Evolutionary conservation across 768 basidiomycete genomes (phyloP).

Genomic region (Hericium coralloides): DNA sequence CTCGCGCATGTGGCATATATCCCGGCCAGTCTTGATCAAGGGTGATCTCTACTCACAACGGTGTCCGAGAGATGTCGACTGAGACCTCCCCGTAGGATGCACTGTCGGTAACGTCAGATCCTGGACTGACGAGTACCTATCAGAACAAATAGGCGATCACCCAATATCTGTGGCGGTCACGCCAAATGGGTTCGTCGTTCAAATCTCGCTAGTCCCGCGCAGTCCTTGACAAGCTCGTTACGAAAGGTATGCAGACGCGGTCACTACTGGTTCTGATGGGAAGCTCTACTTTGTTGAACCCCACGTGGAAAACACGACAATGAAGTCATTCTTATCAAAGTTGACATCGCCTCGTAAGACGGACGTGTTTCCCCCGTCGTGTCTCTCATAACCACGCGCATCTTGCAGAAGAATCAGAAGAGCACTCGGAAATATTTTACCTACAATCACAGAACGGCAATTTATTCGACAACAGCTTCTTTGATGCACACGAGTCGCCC

Average conservation of each 20-base stretch:
- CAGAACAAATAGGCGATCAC: constrained; percentile 40
- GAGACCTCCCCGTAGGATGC: constrained; percentile 30
- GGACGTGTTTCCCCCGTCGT: background rate
- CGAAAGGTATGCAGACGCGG: constrained; percentile 67
- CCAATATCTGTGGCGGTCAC: constrained; percentile 70
- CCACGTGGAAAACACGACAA: constrained; percentile 55
- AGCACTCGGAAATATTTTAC: constrained; percentile 42
- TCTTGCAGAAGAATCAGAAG: constrained; percentile 14
- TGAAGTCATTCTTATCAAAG: constrained; percentile 40
- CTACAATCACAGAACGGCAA: constrained; percentile 94
- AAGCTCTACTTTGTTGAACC: constrained; percentile 73
- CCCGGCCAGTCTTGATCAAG: constrained; percentile 68
- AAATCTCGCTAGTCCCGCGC: background rate
- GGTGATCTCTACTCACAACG: constrained; percentile 26
- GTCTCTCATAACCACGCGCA: background rate
- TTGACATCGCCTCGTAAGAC: constrained; percentile 17
- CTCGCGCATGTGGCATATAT: constrained; percentile 53
- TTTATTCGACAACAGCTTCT: constrained; percentile 44
- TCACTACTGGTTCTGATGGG: constrained; percentile 44
- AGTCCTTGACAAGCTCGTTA: constrained; percentile 8
- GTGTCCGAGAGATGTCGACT: background rate
- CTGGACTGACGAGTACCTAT: constrained; percentile 65
- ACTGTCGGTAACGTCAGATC: constrained; percentile 35
- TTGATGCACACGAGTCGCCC: constrained; percentile 22
- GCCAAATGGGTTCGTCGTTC: constrained; percentile 60